phyloP scores from a whole-genome alignment of 1,284 basidiomycete species.

The Gomphus bonarii region DNA sequence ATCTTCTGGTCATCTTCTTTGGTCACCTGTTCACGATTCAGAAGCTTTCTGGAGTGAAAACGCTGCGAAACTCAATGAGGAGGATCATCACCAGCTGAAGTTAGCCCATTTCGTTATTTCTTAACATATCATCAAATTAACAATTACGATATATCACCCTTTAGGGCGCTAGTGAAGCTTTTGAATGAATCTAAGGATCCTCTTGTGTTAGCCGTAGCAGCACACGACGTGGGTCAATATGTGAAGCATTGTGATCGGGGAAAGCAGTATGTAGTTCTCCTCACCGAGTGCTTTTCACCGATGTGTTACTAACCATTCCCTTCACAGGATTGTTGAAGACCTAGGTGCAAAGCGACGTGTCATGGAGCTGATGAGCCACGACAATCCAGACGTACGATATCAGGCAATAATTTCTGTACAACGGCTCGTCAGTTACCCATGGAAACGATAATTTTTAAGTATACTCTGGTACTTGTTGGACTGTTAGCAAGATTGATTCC shows the following conservation, averaged over 20 bases:
- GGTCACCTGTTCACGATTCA: conserved; percentile 92
- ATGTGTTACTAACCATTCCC: not conserved
- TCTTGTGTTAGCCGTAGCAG: conserved; percentile 76
- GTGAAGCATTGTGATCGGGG: conserved; percentile 84
- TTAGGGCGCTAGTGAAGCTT: conserved; percentile 62
- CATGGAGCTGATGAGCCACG: conserved; percentile 92
- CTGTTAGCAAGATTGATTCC: not conserved
- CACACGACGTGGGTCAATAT: conserved; percentile 90
- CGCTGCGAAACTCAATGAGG: conserved; percentile 73
- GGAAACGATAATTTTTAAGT: conserved; percentile 24
- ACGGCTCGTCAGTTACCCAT: conserved; percentile 72
- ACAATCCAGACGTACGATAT: conserved; percentile 85
- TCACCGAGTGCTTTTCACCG: not conserved
- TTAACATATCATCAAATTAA: not conserved
- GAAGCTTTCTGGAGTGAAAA: conserved; percentile 99
- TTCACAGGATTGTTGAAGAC: conserved; percentile 62
- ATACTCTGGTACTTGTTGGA: not conserved
- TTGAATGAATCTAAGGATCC: conserved; percentile 66
- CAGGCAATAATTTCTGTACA: conserved; percentile 81
- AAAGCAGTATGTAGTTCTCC: conserved; percentile 59
- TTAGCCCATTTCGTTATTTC: conserved; percentile 22
- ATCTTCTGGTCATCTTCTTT: conserved; percentile 81
- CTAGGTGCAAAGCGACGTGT: conserved; percentile 83
- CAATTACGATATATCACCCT: conserved; percentile 2
- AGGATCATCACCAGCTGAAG: conserved; percentile 75